These are phyloP conservation scores for Xylariales sp. DNA, from an alignment of 2,329 filamentous ascomycete genomes.

Conservation along the genomic window DNA sequence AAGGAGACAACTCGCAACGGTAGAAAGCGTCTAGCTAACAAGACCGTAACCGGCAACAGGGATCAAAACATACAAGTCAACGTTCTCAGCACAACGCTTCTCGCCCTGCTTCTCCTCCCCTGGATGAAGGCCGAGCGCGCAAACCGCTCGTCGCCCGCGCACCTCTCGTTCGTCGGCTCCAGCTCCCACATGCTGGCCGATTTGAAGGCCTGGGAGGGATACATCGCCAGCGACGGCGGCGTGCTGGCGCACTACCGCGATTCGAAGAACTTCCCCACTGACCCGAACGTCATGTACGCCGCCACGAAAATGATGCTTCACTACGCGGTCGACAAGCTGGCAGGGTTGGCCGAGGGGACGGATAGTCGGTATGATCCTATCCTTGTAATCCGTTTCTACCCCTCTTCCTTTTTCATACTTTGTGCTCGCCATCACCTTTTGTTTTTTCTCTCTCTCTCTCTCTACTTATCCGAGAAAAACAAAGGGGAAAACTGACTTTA, in stretches of 20 bases:
- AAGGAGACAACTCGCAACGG: too few species aligned
- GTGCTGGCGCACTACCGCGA: conserved; percentile 44
- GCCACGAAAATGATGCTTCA: conserved; percentile 45
- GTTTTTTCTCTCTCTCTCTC: too few species aligned
- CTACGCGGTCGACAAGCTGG: conserved; percentile 43
- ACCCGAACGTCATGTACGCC: conserved; percentile 41
- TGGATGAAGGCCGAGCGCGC: conserved; percentile 52
- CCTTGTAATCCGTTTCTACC: too few species aligned
- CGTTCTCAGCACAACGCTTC: conserved; percentile 64
- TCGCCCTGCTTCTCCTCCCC: conserved; percentile 64
- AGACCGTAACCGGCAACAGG: conserved; percentile 42
- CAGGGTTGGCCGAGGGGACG: conserved; percentile 38
- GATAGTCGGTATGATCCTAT: conserved; percentile 38
- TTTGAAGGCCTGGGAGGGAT: conserved; percentile 39
- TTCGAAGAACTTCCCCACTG: conserved; percentile 44
- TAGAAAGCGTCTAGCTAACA: background rate
- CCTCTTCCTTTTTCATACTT: background rate
- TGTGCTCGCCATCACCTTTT: background rate
- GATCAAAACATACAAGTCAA: conserved; percentile 69
- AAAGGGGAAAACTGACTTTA: conserved; percentile 7
- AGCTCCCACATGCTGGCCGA: conserved; percentile 38
- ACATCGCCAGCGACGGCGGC: conserved; percentile 34
- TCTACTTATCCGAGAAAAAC: too few species aligned
- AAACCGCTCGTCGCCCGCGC: conserved; percentile 42
- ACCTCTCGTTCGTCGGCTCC: conserved; percentile 45